Conservation (phyloP, 441 rosid species). For the Aleurites moluccanus region DNA sequence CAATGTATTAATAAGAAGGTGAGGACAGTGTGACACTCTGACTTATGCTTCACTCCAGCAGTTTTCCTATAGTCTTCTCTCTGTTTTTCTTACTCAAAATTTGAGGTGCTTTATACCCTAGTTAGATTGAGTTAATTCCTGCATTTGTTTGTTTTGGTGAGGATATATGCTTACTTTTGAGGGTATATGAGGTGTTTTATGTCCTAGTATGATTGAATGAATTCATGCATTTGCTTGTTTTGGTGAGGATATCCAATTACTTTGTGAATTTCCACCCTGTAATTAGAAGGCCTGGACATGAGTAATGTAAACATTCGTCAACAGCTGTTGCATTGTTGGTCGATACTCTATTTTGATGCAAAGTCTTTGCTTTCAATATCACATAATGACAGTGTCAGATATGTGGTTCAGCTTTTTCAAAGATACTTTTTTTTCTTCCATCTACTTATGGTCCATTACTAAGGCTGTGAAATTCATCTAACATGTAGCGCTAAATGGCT, state of each 20-base stretch:
- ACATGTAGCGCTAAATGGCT: not conserved
- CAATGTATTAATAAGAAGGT: constrained; percentile 93
- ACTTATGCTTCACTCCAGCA: constrained; percentile 3
- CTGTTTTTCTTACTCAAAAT: constrained; percentile 1
- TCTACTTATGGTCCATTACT: not conserved
- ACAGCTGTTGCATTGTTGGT: constrained; percentile 2
- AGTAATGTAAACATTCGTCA: not conserved
- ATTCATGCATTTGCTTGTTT: not conserved
- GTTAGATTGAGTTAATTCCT: not conserved
- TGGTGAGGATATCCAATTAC: not conserved
- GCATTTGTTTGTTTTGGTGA: not conserved
- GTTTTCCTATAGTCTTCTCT: not conserved
- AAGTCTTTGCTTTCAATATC: constrained; percentile 2
- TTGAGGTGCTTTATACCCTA: not conserved
- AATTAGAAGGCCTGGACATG: not conserved
- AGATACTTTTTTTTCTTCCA: not conserved
- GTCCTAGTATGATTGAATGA: not conserved
- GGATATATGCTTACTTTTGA: not conserved
- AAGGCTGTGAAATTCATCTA: not conserved
- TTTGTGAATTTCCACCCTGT: not conserved
- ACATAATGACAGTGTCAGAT: not conserved
- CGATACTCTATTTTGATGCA: not conserved
- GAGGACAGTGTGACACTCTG: constrained; percentile 23
- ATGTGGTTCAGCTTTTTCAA: not conserved
- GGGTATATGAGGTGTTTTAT: not conserved